Evolutionary conservation across 176 grass and related monocot species (phyloP).

Genomic region (Raddia guianensis): DNA sequence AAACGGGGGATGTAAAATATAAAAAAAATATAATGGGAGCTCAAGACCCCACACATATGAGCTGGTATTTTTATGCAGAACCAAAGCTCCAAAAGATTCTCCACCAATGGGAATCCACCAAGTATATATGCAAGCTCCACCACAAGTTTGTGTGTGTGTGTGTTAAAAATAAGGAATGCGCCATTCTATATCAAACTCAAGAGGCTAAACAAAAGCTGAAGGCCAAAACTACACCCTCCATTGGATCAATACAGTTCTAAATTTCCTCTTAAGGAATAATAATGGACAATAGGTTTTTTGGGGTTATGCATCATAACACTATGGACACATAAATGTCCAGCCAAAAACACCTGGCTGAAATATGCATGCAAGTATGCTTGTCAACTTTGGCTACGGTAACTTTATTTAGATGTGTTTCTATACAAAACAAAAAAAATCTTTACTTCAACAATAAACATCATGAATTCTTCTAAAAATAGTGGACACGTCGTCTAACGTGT

Average conservation of each 20-base stretch:
- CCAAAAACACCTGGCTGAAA: neutral
- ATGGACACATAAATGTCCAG: neutral
- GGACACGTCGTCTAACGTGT: too few species aligned
- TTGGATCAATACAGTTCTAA: neutral
- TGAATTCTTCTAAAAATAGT: too few species aligned
- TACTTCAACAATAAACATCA: too few species aligned
- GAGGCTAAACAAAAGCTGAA: conserved; percentile 35
- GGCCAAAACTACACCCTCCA: neutral
- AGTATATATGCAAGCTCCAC: conserved; percentile 12
- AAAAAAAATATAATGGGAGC: neutral
- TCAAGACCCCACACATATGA: conserved; percentile 19
- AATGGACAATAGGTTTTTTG: neutral
- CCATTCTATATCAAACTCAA: conserved; percentile 58
- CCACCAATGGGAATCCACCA: conserved; percentile 42
- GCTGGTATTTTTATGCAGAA: conserved; percentile 37
- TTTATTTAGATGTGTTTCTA: neutral
- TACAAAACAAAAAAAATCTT: too few species aligned
- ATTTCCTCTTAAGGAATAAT: neutral
- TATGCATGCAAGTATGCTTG: neutral
- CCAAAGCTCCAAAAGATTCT: conserved; percentile 51
- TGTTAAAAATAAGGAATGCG: conserved; percentile 27
- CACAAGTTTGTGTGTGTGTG: neutral
- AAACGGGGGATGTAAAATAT: neutral
- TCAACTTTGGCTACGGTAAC: neutral
- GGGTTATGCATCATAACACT: neutral